phyloP scores from a whole-genome alignment of 2,329 filamentous ascomycete genomes.

The Xylaria sp. region DNA sequence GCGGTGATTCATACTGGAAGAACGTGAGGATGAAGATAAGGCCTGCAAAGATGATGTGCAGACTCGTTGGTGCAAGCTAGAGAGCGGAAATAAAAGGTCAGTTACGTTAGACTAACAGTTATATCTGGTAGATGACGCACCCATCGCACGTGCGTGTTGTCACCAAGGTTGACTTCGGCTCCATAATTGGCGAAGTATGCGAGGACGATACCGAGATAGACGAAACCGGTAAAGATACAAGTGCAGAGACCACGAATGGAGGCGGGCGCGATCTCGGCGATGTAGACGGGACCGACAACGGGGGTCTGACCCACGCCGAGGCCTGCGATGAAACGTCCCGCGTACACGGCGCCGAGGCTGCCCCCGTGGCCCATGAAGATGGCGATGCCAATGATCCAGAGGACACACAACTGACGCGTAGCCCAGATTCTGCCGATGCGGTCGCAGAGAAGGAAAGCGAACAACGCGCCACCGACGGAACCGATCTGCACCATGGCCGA shows the following conservation, averaged over 20 bases:
- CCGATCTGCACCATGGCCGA: constrained; percentile 83
- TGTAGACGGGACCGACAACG: constrained; percentile 70
- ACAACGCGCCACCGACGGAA: constrained; percentile 70
- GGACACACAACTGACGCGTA: constrained; percentile 57
- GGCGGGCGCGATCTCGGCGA: constrained; percentile 72
- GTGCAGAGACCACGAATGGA: constrained; percentile 74
- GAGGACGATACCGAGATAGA: constrained; percentile 77
- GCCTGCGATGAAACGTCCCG: constrained; percentile 67
- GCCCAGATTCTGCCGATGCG: constrained; percentile 66
- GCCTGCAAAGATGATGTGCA: constrained; percentile 77
- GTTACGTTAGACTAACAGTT: not conserved
- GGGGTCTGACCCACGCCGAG: constrained; percentile 68
- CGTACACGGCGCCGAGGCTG: constrained; percentile 61
- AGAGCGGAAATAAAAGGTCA: constrained; percentile 29
- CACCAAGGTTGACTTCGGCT: constrained; percentile 51
- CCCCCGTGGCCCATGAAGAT: constrained; percentile 62
- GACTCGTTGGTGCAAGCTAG: constrained; percentile 70
- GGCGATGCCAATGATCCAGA: constrained; percentile 61
- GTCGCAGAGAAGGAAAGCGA: constrained; percentile 63
- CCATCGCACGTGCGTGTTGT: constrained; percentile 54
- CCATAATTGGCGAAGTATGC: constrained; percentile 78
- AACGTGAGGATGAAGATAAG: constrained; percentile 72
- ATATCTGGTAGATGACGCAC: constrained; percentile 27
- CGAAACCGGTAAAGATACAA: constrained; percentile 69
- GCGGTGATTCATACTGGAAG: constrained; percentile 70